Percentiles rank a stretch among this genome's conserved stretches.
Evolutionary conservation across 2,329 filamentous ascomycete species (phyloP).

Genomic region (Penicillium sp.): DNA sequence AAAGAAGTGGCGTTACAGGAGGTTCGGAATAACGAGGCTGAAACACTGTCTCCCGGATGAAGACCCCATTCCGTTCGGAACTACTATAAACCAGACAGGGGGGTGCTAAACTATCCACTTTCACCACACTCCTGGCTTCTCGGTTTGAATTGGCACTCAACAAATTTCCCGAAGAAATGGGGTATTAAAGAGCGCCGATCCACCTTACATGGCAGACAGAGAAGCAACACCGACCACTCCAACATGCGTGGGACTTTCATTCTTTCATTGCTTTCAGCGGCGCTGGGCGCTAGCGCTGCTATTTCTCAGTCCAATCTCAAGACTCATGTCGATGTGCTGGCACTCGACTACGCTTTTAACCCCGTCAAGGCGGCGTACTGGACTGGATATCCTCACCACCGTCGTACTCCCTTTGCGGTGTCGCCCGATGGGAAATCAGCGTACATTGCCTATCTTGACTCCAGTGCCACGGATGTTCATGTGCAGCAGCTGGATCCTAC

Average conservation of each 20-base stretch:
- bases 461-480: slow-evolving; percentile 55
- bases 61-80: background rate
- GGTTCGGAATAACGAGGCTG: background rate
- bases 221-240: slow-evolving; percentile 7
- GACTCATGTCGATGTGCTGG: slow-evolving; percentile 44
- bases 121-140: background rate
- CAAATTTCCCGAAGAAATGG: background rate
- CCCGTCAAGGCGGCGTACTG: slow-evolving; percentile 61
- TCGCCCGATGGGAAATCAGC: slow-evolving; percentile 59
- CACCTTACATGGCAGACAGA: background rate
- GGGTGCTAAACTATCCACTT: background rate
- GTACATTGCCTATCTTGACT: slow-evolving; percentile 61
- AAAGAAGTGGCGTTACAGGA: background rate
- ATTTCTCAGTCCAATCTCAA: slow-evolving; percentile 31
- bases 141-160: background rate
- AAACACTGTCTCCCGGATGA: background rate
- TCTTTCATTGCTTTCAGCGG: slow-evolving; percentile 25
- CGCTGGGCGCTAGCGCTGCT: slow-evolving; percentile 23
- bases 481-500: slow-evolving; percentile 56
- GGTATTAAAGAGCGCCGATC: background rate
- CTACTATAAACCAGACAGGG: background rate
- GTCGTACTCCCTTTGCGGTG: slow-evolving; percentile 61
- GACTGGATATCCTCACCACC: slow-evolving; percentile 60
- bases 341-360: slow-evolving; percentile 54
- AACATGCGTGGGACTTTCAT: slow-evolving; percentile 25